phyloP scores from a whole-genome alignment of 768 basidiomycete genomes.

The Rhizopogon vesiculosus region DNA sequence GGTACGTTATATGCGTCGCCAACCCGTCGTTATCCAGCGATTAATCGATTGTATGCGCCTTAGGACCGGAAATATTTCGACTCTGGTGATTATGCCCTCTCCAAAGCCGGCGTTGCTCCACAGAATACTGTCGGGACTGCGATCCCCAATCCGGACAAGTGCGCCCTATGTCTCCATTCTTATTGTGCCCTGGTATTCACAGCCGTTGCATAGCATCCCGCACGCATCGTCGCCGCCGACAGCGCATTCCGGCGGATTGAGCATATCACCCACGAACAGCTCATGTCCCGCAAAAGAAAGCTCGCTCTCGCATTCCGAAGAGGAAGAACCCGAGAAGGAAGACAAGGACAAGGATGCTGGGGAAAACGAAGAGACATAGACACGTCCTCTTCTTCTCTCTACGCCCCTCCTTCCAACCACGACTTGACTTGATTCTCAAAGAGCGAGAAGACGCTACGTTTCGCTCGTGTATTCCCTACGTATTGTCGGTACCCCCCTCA shows the following conservation, averaged over 20 bases:
- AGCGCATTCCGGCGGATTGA: slow-evolving; percentile 50
- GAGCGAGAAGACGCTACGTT: background rate
- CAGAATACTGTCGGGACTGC: slow-evolving; percentile 90
- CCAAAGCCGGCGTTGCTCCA: slow-evolving; percentile 89
- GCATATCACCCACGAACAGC: slow-evolving; percentile 71
- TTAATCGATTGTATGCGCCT: slow-evolving; percentile 5
- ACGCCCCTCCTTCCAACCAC: too few species aligned
- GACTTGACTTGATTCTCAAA: background rate
- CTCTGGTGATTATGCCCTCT: slow-evolving; percentile 96
- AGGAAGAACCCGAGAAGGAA: slow-evolving; percentile 15
- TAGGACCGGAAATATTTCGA: slow-evolving; percentile 99
- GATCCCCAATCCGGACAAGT: slow-evolving; percentile 98
- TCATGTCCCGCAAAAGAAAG: slow-evolving; percentile 65
- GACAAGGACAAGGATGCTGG: slow-evolving; percentile 8
- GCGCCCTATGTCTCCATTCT: slow-evolving; percentile 25
- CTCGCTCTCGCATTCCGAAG: slow-evolving; percentile 28
- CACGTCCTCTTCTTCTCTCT: background rate
- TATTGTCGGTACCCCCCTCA: background rate
- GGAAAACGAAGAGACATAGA: slow-evolving; percentile 13
- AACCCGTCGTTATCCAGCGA: background rate
- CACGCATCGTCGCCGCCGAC: slow-evolving; percentile 76
- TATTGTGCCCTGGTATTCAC: background rate
- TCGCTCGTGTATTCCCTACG: slow-evolving; percentile 3
- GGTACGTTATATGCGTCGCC: slow-evolving; percentile 38
- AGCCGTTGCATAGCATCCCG: slow-evolving; percentile 59